Percentiles rank a stretch among this genome's conserved stretches.
These are phyloP conservation scores for Dalbergia cultrata DNA, from an alignment of 306 rosid genomes.

Conservation along the genomic window DNA sequence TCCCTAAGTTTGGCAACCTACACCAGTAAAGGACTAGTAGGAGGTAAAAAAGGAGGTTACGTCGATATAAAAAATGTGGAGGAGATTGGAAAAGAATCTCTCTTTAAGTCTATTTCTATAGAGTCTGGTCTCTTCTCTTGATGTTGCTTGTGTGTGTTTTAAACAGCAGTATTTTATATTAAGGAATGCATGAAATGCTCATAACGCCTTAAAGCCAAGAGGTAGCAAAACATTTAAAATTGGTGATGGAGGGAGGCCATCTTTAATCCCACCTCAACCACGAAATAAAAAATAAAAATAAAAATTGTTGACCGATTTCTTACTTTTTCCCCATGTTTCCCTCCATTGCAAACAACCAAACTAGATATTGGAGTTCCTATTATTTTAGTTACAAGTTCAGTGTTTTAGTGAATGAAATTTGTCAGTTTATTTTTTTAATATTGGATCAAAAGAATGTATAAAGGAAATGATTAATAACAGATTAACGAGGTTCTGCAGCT, in stretches of 20 bases:
- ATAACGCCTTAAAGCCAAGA: background rate
- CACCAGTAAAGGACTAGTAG: slow-evolving; percentile 8
- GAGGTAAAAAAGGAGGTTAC: slow-evolving; percentile 16
- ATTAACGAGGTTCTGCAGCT: background rate
- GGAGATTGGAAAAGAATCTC: slow-evolving; percentile 9
- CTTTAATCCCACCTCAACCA: no score
- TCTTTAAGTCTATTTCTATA: slow-evolving; percentile 4
- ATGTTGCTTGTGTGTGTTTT: background rate
- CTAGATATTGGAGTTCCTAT: slow-evolving; percentile 11
- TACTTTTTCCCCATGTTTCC: background rate
- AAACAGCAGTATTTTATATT: slow-evolving; percentile 4
- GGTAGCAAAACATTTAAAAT: background rate
- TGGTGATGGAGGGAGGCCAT: no score
- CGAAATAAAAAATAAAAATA: no score
- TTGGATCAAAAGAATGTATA: slow-evolving; percentile 19
- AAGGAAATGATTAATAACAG: background rate
- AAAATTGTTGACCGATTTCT: no score
- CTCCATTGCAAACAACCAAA: background rate
- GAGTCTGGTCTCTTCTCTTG: background rate
- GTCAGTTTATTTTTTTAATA: background rate
- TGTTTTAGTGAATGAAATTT: slow-evolving; percentile 33
- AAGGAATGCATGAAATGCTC: background rate
- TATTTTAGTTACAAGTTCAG: background rate
- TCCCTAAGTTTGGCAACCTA: slow-evolving; percentile 12
- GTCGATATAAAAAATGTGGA: background rate